Base-by-base conservation (phyloP, 2,329 filamentous ascomycete genomes). In the Trichoderma sp. region DNA sequence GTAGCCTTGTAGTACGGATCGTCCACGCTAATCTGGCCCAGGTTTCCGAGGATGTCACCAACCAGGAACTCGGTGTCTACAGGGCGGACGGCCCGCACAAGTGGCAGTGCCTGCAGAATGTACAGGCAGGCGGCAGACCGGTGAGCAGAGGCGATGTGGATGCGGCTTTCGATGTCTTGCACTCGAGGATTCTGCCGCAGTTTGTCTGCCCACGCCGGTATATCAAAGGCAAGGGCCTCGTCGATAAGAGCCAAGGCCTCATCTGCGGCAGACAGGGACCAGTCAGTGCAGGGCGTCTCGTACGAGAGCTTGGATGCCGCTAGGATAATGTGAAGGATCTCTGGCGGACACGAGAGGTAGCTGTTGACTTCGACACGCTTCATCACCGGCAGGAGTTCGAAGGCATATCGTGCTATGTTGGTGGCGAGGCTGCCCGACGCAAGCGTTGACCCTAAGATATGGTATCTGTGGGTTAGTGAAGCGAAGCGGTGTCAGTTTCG, bases 1-100 rank as follows among this genome's bases (percentile, higher is more conserved):
- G 85, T 86, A 8, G 84, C 86, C 73, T 87, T 88, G 78, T 86
- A 88, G 50, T 87, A 80, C 7, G 82, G 80, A 71, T 86, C 84
- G 3, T 78, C 74, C 22, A 81, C 79, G 32, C 78, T 78, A 39
- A 88, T 80, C 64, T 79, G 77, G 6, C 81, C 82, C 27, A 88
- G 78, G 68, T 87, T 82, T n/a, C 76, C 71, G 2, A 87, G 76
- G 42, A 86, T 84, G 37, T 86, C 84, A 27, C 78, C 73, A 4
- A 84, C 82, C 2, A 88, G 79, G 9, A 82, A 72, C 54, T 80
- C 74, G 25, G 80, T 80, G 53, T 82, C 80, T 32, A 84, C 77
- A 3, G 74, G 71, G 29, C 77, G 73, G 17, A 78, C 74, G 5
- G 76, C 76, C 13, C 78, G 76, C 32, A 78, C 75, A n/a, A 78